Evolutionary conservation across 106 monocot species (phyloP), one percentile per base, ranked within the genome.

Genomic region (Dendrobium chrysotoxum): DNA sequence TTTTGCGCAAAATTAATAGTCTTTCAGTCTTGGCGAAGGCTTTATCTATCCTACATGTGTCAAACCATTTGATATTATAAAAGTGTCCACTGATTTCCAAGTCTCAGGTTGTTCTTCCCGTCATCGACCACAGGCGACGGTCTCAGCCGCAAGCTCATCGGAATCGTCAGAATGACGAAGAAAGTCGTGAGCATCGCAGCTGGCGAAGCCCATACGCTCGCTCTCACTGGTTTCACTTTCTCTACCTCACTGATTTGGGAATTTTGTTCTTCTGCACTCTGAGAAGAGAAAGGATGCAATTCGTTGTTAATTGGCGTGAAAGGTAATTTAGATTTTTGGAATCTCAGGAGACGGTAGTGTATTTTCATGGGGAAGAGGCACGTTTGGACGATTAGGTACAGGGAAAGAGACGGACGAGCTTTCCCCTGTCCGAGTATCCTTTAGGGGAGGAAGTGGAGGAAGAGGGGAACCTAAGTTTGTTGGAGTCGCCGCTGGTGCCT

Each of bases 171-270:
- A 13, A 89, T 90, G 88, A 42, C 88, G 83, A 77, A 53, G 18
- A 95, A 90, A 45, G 82, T 95, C 61, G 78, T 85, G 30, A 72
- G 79, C 17, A 79, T 92, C 77, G 83, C 90, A 80, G 92, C 89
- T 75, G 94, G 94, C 8, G 94, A 95, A 88, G 89, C 90, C 58
- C 94, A 95, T 67, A 95, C 90, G 0, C 88, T 95, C 28, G 94
- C 88, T 73, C 90, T 95, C 74, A 84, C 88, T 20, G 94, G 94
- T 95, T 57, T 40, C 65, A n/a, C 53, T 42, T 25, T 67, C 65
- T 53, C 17, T 84, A 2, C 16, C 71, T 25, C n/a, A 65, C 26
- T 17, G 12, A 12, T 74, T 42, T 41, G 41, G 39, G 38, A 40
- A 28, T 66, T 68, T 42, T 66, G 0, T 3, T 71, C 38, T 50